A percentile compares a stretch with the other conserved stretches of the same genome.
These are phyloP conservation scores for Cordyceps farinosa DNA, from an alignment of 2,329 filamentous ascomycete species.

Conservation along the genomic window DNA sequence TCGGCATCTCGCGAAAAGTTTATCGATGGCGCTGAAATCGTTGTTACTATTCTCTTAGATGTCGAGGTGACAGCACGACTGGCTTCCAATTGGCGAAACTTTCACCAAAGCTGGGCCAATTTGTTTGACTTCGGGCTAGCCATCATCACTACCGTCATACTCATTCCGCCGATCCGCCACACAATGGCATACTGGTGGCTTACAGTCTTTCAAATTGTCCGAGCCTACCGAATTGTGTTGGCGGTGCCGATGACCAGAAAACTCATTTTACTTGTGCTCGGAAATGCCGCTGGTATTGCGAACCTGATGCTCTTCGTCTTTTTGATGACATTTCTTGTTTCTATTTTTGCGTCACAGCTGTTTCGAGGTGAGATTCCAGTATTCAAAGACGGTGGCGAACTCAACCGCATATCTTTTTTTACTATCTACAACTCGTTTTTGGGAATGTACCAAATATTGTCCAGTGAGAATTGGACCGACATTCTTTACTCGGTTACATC, in stretches of 20 bases:
- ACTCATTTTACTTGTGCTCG: conserved; percentile 81
- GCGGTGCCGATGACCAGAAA: conserved; percentile 83
- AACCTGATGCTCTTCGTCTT: conserved; percentile 97
- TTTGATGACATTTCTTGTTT: conserved; percentile 86
- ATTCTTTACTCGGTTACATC: conserved; percentile 80
- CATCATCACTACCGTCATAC: conserved; percentile 76
- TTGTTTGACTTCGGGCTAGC: conserved; percentile 77
- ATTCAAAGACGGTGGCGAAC: conserved; percentile 56
- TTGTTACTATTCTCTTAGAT: conserved; percentile 74
- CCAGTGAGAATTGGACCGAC: conserved; percentile 91
- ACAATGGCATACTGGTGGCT: conserved; percentile 82
- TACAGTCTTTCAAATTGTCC: conserved; percentile 86
- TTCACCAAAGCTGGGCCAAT: conserved; percentile 71
- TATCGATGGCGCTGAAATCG: conserved; percentile 68
- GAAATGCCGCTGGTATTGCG: conserved; percentile 85
- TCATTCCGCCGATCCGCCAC: conserved; percentile 74
- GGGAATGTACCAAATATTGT: conserved; percentile 95
- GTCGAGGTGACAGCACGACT: conserved; percentile 81
- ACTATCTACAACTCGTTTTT: conserved; percentile 95
- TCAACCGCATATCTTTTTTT: conserved; percentile 72
- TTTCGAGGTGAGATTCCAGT: conserved; percentile 81
- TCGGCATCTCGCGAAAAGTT: conserved; percentile 54
- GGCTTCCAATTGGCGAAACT: conserved; percentile 72
- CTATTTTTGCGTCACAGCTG: conserved; percentile 89
- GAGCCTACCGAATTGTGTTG: conserved; percentile 87